A percentile compares a stretch with the other conserved stretches of the same genome.
Evolutionary conservation across 768 basidiomycete genomes (phyloP).

Genomic region (Amanita inopinata): DNA sequence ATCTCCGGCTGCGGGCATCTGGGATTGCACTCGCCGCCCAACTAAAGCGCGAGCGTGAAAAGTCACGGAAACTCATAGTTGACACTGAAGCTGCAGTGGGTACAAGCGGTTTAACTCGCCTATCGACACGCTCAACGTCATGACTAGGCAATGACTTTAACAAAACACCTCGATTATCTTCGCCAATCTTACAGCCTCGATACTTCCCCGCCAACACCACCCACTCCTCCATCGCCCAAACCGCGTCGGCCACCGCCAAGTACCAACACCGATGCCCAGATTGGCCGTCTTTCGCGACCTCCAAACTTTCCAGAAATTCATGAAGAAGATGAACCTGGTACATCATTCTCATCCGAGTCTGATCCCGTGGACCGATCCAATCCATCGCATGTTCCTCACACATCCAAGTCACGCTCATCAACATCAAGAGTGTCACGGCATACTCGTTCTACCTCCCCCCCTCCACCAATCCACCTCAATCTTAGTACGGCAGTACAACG

Average conservation of each 20-base stretch:
- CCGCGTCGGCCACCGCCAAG: constrained; percentile 38
- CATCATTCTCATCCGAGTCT: constrained; percentile 34
- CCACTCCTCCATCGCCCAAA: constrained; percentile 38
- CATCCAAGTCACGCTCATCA: constrained; percentile 37
- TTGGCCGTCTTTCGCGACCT: constrained; percentile 49
- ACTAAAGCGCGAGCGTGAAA: constrained; percentile 74
- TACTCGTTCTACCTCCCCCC: constrained; percentile 30
- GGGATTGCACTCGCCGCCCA: constrained; percentile 69
- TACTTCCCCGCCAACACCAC: constrained; percentile 22
- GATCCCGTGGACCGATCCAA: constrained; percentile 28
- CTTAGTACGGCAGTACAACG: constrained; percentile 22
- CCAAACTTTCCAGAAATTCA: constrained; percentile 58
- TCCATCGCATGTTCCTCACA: constrained; percentile 33
- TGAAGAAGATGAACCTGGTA: constrained; percentile 54
- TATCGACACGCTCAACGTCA: constrained; percentile 6
- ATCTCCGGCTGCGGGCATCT: constrained; percentile 70
- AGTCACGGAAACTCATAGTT: constrained; percentile 57
- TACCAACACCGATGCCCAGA: constrained; percentile 24
- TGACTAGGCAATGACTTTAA: constrained; percentile 43
- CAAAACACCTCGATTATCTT: constrained; percentile 55
- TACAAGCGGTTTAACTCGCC: constrained; percentile 9
- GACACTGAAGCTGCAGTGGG: constrained; percentile 70
- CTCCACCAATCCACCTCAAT: constrained; percentile 22
- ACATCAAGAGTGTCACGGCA: constrained; percentile 41
- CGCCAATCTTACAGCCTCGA: constrained; percentile 51